Conservation (phyloP, 1,284 basidiomycete species). For the Pseudozyma pruni region DNA sequence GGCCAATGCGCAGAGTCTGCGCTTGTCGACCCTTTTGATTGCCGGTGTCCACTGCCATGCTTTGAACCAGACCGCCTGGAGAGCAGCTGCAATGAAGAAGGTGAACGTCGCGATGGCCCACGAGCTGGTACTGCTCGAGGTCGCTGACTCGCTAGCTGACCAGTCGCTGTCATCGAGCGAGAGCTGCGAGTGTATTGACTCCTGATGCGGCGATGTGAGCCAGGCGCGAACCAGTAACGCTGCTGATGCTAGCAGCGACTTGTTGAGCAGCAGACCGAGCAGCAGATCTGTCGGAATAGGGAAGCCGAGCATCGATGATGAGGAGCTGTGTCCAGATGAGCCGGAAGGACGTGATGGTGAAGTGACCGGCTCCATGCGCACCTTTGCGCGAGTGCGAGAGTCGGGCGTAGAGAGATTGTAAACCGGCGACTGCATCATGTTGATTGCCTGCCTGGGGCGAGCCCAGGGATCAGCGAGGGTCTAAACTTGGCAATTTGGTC, state of each 20-base stretch:
- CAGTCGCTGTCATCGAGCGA: not conserved
- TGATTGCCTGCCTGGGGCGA: slow-evolving; percentile 4
- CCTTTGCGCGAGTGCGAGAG: slow-evolving; percentile 38
- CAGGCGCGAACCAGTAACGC: slow-evolving; percentile 63
- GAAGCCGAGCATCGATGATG: slow-evolving; percentile 31
- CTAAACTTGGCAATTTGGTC: no score
- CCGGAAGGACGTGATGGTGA: slow-evolving; percentile 7
- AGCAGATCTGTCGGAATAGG: slow-evolving; percentile 64
- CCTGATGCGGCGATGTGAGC: slow-evolving; percentile 56
- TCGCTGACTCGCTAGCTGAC: not conserved
- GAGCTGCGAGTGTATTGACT: slow-evolving; percentile 31
- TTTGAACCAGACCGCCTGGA: slow-evolving; percentile 54
- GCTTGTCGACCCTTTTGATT: slow-evolving; percentile 39
- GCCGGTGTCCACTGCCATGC: slow-evolving; percentile 61
- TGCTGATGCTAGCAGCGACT: slow-evolving; percentile 63
- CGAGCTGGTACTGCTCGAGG: slow-evolving; percentile 28
- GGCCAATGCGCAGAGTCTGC: slow-evolving; percentile 48
- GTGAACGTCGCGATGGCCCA: slow-evolving; percentile 60
- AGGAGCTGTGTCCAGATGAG: not conserved
- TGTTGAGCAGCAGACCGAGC: slow-evolving; percentile 63
- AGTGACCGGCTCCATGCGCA: slow-evolving; percentile 26
- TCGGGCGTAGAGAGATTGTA: slow-evolving; percentile 26
- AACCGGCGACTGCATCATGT: slow-evolving; percentile 21
- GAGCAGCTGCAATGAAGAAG: slow-evolving; percentile 54
- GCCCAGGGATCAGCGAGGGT: slow-evolving; percentile 8